phyloP scores from a whole-genome alignment of 345 rosid genomes.

The Pseudoturritis turrita region DNA sequence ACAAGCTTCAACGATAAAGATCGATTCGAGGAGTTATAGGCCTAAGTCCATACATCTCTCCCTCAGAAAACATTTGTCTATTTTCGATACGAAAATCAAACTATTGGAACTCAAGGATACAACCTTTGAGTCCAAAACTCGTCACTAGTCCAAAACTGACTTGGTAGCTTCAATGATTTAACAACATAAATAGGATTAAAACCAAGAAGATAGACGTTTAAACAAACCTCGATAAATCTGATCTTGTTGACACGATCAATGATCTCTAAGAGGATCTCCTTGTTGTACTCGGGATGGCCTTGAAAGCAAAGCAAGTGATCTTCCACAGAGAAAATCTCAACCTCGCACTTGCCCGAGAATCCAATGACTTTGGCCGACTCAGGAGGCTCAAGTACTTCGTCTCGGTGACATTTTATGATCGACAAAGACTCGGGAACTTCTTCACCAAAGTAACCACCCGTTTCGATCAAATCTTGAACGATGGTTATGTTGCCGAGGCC shows the following conservation, averaged over 20 bases:
- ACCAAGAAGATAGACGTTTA: not conserved
- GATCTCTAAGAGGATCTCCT: slow-evolving; percentile 55
- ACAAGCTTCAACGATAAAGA: not conserved
- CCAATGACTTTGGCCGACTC: slow-evolving; percentile 60
- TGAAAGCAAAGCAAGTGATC: slow-evolving; percentile 66
- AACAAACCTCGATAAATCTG: slow-evolving; percentile 42
- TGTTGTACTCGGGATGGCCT: slow-evolving; percentile 83
- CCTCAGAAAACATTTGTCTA: too few relatives aligned
- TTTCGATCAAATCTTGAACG: slow-evolving; percentile 36
- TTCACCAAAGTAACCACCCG: slow-evolving; percentile 23
- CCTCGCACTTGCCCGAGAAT: slow-evolving; percentile 63
- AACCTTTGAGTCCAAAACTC: too few relatives aligned
- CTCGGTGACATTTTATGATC: slow-evolving; percentile 68
- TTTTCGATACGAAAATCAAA: too few relatives aligned
- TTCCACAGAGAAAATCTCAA: slow-evolving; percentile 55
- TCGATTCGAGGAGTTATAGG: too few relatives aligned
- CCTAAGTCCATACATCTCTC: too few relatives aligned
- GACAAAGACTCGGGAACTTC: slow-evolving; percentile 39
- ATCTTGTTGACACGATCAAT: slow-evolving; percentile 54
- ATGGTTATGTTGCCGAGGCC: slow-evolving; percentile 57
- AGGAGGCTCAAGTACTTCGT: slow-evolving; percentile 73
- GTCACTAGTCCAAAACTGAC: too few relatives aligned
- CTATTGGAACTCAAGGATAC: too few relatives aligned
- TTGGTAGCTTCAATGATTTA: too few relatives aligned
- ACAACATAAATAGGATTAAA: not conserved